Evolutionary conservation across 1,139 yeast species (phyloP).

Genomic region (Candida labiduridarum): DNA sequence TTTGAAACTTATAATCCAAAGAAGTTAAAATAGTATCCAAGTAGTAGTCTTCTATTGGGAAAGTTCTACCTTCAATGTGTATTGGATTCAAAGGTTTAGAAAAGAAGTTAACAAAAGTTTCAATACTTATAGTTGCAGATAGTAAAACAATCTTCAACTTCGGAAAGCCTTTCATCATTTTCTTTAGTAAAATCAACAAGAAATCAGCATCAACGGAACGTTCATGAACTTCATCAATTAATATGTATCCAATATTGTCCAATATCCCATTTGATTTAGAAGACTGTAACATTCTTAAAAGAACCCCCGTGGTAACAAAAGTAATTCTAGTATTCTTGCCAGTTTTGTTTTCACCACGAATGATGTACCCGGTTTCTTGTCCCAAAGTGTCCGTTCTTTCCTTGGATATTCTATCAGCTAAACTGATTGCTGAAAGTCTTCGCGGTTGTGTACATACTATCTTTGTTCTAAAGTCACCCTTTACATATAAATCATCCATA

Average conservation of each 20-base stretch:
- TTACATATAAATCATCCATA: conserved; percentile 58
- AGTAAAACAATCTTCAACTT: conserved; percentile 74
- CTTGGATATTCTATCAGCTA: conserved; percentile 89
- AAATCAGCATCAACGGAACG: conserved; percentile 91
- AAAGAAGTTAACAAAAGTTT: conserved; percentile 70
- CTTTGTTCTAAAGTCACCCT: conserved; percentile 53
- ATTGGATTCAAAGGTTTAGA: conserved; percentile 49
- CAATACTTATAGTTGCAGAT: conserved; percentile 91
- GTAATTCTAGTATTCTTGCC: conserved; percentile 63
- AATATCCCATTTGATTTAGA: conserved; percentile 29
- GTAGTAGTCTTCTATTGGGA: conserved; percentile 79
- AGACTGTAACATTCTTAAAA: conserved; percentile 79
- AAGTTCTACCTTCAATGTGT: conserved; percentile 92
- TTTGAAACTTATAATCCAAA: conserved; percentile 55
- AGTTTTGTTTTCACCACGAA: conserved; percentile 85
- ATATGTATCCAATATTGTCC: conserved; percentile 65
- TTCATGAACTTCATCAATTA: conserved; percentile 96
- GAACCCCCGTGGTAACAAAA: conserved; percentile 91
- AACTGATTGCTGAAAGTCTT: conserved; percentile 91
- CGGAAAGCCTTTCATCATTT: conserved; percentile 47
- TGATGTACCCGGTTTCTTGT: conserved; percentile 81
- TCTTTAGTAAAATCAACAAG: conserved; percentile 73
- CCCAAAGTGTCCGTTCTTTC: conserved; percentile 77
- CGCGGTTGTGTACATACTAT: conserved; percentile 94
- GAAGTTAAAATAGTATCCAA: conserved; percentile 63